Evolutionary conservation across 345 rosid genomes (phyloP).

Genomic region (Brassica napus): DNA sequence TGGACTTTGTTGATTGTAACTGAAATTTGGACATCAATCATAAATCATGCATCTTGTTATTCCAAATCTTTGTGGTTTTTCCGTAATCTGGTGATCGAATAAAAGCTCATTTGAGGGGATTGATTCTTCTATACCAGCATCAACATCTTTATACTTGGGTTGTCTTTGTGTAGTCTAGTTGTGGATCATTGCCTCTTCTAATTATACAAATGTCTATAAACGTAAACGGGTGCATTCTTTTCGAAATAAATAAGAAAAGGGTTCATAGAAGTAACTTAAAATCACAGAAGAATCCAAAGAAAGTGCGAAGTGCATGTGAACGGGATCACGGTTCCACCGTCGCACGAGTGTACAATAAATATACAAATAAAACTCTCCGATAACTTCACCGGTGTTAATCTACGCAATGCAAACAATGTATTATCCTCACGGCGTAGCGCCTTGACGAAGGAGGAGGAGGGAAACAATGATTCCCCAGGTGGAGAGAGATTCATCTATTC

Average conservation of each 20-base stretch:
- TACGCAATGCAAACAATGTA: neutral
- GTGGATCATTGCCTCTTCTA: neutral
- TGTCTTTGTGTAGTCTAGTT: neutral
- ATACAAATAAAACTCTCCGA: neutral
- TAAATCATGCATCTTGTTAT: neutral
- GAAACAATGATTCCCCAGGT: conserved; percentile 20
- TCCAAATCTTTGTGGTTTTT: neutral
- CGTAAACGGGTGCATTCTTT: neutral
- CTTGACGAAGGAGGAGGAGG: conserved; percentile 13
- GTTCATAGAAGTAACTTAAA: neutral
- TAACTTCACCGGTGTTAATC: neutral
- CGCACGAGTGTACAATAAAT: conserved; percentile 21
- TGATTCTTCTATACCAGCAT: too few relatives aligned
- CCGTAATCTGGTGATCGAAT: neutral
- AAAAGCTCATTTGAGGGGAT: neutral
- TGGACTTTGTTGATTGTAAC: conserved; percentile 9
- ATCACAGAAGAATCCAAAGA: neutral
- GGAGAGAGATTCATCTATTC: conserved; percentile 29
- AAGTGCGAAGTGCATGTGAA: conserved; percentile 7
- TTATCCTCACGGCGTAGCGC: neutral
- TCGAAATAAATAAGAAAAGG: neutral
- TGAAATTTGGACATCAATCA: neutral
- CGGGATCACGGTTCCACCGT: conserved; percentile 4
- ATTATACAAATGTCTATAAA: neutral
- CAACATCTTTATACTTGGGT: too few relatives aligned